Percentiles rank a stretch among this genome's conserved stretches.
phyloP scores from a whole-genome alignment of 2,329 filamentous ascomycete species.

The Microcera coccophila region DNA sequence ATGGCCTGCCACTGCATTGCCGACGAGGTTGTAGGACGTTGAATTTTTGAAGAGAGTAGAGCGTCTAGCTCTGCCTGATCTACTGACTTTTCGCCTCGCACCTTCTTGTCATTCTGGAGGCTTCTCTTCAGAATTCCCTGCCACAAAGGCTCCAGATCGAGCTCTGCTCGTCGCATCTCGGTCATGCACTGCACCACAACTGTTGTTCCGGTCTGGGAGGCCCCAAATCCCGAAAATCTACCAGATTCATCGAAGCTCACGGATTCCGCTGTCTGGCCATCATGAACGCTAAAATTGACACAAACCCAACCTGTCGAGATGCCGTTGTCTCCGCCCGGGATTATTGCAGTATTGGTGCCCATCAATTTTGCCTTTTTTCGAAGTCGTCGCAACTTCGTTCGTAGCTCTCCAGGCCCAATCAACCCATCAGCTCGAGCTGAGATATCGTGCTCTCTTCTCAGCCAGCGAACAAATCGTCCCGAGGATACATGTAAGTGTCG shows the following conservation, averaged over 20 bases:
- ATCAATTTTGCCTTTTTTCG: slow-evolving; percentile 77
- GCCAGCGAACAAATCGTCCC: slow-evolving; percentile 83
- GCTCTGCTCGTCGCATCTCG: slow-evolving; percentile 48
- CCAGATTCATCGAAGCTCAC: slow-evolving; percentile 46
- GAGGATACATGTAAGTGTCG: slow-evolving; percentile 90
- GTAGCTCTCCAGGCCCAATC: slow-evolving; percentile 85
- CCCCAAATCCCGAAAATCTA: slow-evolving; percentile 74
- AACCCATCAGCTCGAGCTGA: slow-evolving; percentile 79
- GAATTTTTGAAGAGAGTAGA: slow-evolving; percentile 31
- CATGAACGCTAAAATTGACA: slow-evolving; percentile 75
- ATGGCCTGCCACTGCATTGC: slow-evolving; percentile 35
- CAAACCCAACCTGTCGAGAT: slow-evolving; percentile 95
- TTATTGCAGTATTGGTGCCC: slow-evolving; percentile 64
- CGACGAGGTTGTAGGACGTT: slow-evolving; percentile 30
- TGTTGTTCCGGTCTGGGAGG: slow-evolving; percentile 45
- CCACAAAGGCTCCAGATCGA: slow-evolving; percentile 54
- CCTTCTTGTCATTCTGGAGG: slow-evolving; percentile 29
- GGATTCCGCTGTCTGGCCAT: slow-evolving; percentile 48
- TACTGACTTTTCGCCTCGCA: slow-evolving; percentile 24
- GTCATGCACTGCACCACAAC: slow-evolving; percentile 58
- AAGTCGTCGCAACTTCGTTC: slow-evolving; percentile 77
- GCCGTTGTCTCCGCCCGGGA: slow-evolving; percentile 70
- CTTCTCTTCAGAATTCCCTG: slow-evolving; percentile 36
- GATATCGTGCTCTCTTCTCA: slow-evolving; percentile 69
- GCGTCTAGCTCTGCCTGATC: slow-evolving; percentile 28